Evolutionary conservation across 495 filamentous ascomycete genomes (phyloP), one percentile per base, ranked within the genome.

Genomic region (Hypoxylon intermedium): DNA sequence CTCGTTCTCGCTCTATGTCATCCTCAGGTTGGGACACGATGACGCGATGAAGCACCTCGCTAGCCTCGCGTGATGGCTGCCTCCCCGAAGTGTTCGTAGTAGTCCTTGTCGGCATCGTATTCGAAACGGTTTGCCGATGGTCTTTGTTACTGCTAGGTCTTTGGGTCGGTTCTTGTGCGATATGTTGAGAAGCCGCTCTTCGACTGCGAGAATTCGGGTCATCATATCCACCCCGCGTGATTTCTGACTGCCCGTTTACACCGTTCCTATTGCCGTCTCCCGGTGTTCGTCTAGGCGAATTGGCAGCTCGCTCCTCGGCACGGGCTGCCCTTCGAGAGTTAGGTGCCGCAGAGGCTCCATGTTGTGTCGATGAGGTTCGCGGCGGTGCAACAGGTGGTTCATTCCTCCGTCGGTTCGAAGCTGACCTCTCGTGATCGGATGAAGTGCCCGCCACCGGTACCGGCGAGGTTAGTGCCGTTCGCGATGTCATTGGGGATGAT

Each of bases 21-120:
- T 90, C 86, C 55, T 85, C 81, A 15, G 90, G 90, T 63, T 95
- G 90, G 44, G 88, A 89, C 47, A 93, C 82, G 59, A 92, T 72
- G 11, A 94, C 83, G 33, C 89, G 84, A 66, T 90, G 90, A 58
- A 96, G 85, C 16, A 95, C 84, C 41, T 88, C 84, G 71, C 83
- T 86, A 24, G 85, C 80, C 67, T 89, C 85, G 50, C 84, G 79
- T 12, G 83, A 84, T 3, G 82, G 79, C 23, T 76, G 78, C 33
- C 77, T 83, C 58, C 68, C 75, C 28, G 73, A 69, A 19, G 58
- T 20, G 6, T 65, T 51, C 0, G 64, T 63, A 30, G 58, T 3
- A 67, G 78, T 38, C 67, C 78, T 68, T 71, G 80, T 62, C 61
- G 77, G 73, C 69, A 80, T 64, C 43, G 64, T 72, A 26, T 73